phyloP scores from a whole-genome alignment of 805 yeast species.

The Clavispora phyllophila region DNA sequence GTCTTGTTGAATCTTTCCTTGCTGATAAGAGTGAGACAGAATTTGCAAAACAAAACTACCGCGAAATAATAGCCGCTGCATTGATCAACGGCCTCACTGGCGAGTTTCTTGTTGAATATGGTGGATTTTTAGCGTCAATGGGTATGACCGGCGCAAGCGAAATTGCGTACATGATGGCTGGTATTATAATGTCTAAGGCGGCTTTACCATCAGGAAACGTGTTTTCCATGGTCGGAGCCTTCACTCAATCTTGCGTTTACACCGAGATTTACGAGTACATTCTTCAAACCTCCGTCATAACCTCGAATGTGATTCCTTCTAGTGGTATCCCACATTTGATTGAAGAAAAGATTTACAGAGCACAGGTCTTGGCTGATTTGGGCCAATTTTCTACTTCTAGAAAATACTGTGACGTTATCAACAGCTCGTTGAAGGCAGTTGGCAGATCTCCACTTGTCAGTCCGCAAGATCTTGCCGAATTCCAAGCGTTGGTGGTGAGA shows the following conservation, averaged over 20 bases:
- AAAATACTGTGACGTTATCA: constrained; percentile 53
- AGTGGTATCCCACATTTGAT: constrained; percentile 50
- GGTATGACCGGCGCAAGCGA: constrained; percentile 35
- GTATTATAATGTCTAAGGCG: constrained; percentile 35
- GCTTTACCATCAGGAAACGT: constrained; percentile 21
- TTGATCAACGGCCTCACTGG: constrained; percentile 29
- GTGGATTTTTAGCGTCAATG: constrained; percentile 36
- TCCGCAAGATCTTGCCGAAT: constrained; percentile 21
- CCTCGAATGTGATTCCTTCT: constrained; percentile 28
- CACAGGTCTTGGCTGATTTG: constrained; percentile 61
- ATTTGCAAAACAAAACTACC: constrained; percentile 53
- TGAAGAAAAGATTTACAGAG: constrained; percentile 61
- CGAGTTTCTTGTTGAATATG: constrained; percentile 49
- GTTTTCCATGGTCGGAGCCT: constrained; percentile 39
- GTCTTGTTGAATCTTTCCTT: constrained; percentile 47
- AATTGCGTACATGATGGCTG: constrained; percentile 43
- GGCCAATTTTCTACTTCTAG: constrained; percentile 58
- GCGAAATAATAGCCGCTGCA: constrained; percentile 38
- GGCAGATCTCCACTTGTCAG: constrained; percentile 29
- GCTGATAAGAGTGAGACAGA: constrained; percentile 35
- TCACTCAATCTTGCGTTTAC: constrained; percentile 34
- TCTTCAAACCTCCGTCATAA: constrained; percentile 18
- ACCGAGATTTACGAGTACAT: constrained; percentile 69
- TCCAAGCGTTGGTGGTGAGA: constrained; percentile 39
- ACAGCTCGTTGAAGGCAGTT: constrained; percentile 23